phyloP scores from a whole-genome alignment of 495 filamentous ascomycete species.

The Stereocaulon alpinum region DNA sequence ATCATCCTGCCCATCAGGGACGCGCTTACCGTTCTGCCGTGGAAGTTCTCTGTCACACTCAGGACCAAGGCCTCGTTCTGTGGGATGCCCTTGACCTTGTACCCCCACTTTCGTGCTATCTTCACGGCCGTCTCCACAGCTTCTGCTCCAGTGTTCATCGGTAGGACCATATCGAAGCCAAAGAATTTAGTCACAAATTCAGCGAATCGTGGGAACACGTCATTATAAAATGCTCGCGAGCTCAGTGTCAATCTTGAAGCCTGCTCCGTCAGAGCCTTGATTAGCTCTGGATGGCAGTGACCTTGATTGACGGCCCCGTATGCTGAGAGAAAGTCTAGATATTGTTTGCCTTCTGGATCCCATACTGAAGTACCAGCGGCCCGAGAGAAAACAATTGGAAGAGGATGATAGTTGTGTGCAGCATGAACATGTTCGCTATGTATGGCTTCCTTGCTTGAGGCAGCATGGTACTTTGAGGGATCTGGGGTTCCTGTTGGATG shows the following conservation, averaged over 20 bases:
- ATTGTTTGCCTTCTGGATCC: conserved; percentile 84
- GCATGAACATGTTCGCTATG: conserved; percentile 71
- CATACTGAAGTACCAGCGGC: conserved; percentile 80
- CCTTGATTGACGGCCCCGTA: conserved; percentile 99
- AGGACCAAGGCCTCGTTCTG: conserved; percentile 77
- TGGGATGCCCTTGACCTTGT: conserved; percentile 88
- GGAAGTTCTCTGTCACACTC: conserved; percentile 84
- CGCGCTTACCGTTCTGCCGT: conserved; percentile 68
- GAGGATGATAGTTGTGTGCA: conserved; percentile 97
- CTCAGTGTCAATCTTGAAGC: conserved; percentile 84
- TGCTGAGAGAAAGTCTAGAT: conserved; percentile 95
- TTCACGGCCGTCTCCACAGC: conserved; percentile 98
- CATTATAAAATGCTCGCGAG: conserved; percentile 95
- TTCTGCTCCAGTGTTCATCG: conserved; percentile 98
- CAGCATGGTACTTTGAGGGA: conserved; percentile 58
- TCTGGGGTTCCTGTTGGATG: conserved; percentile 37
- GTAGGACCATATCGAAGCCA: conserved; percentile 96
- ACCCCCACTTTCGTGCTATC: conserved; percentile 97
- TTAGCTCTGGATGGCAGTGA: conserved; percentile 92
- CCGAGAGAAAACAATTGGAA: conserved; percentile 81
- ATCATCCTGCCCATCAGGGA: not conserved
- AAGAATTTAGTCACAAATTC: conserved; percentile 82
- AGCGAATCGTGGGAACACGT: conserved; percentile 95
- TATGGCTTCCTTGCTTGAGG: conserved; percentile 72
- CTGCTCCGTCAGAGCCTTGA: conserved; percentile 83